Conservation (phyloP, 164 flowering plant genomes). For the Santalum album region DNA sequence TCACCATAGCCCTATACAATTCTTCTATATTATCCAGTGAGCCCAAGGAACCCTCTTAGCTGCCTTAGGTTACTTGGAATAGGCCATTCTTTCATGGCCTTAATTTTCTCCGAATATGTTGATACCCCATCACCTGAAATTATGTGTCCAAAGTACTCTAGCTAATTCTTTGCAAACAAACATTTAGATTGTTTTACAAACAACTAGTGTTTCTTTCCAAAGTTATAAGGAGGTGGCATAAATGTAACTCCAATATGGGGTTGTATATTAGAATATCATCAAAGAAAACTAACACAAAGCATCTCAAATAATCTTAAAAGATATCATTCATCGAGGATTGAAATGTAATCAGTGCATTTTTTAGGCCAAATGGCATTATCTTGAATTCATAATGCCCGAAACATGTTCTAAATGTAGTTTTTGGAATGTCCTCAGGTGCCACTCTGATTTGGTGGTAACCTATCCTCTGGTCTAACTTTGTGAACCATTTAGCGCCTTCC, state of each 20-base stretch:
- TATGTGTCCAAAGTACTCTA: slow-evolving; percentile 16
- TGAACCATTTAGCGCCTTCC: neutral
- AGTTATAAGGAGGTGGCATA: too few species aligned
- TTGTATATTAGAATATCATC: slow-evolving; percentile 18
- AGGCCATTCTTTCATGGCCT: slow-evolving; percentile 9
- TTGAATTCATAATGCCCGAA: neutral
- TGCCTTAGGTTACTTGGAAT: neutral
- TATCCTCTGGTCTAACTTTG: neutral
- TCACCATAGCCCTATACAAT: slow-evolving; percentile 4
- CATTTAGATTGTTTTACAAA: neutral
- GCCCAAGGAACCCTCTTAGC: slow-evolving; percentile 15
- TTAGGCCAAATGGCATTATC: neutral
- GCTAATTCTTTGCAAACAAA: neutral
- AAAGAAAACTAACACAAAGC: slow-evolving; percentile 14
- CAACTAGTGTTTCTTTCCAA: too few species aligned
- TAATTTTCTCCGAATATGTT: slow-evolving; percentile 6
- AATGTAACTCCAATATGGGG: neutral
- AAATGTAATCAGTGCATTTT: neutral
- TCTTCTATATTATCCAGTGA: slow-evolving; percentile 12
- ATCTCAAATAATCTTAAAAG: neutral
- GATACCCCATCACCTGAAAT: slow-evolving; percentile 9
- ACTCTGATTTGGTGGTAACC: neutral
- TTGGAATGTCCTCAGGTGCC: neutral
- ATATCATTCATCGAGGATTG: slow-evolving; percentile 8
- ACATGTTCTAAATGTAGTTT: neutral